Evolutionary conservation across 352 stramenopile genomes (phyloP).

Genomic region (Globisporangium nagaii): DNA sequence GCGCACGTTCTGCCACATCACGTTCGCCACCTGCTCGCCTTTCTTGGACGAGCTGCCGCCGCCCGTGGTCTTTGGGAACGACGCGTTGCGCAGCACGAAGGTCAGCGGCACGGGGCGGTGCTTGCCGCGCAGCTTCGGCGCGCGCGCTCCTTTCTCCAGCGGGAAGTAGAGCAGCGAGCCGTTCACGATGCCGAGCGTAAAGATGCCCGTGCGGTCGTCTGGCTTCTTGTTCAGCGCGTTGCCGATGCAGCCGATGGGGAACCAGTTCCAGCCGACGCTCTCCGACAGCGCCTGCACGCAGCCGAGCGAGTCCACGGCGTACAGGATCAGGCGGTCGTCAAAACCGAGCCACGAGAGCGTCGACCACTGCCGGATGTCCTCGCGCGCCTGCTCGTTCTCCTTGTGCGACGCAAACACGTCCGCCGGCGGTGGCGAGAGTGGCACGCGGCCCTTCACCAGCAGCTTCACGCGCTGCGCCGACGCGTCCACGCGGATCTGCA

Average conservation of each 20-base stretch:
- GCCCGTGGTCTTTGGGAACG: slow-evolving; percentile 41
- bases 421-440: slow-evolving; percentile 45
- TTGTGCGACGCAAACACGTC: slow-evolving; percentile 73
- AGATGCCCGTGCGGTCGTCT: slow-evolving; percentile 47
- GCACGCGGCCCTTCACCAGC: slow-evolving; percentile 41
- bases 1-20: slow-evolving; percentile 69
- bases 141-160: slow-evolving; percentile 35
- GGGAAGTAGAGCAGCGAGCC: slow-evolving; percentile 74
- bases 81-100: slow-evolving; percentile 45
- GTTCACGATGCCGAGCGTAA: slow-evolving; percentile 65
- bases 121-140: slow-evolving; percentile 52
- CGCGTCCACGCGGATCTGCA: slow-evolving; percentile 35
- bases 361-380: slow-evolving; percentile 43
- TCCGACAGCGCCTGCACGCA: slow-evolving; percentile 53
- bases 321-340: slow-evolving; percentile 66
- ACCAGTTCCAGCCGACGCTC: slow-evolving; percentile 60
- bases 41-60: slow-evolving; percentile 23
- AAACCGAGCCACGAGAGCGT: slow-evolving; percentile 74
- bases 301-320: slow-evolving; percentile 63
- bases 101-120: slow-evolving; percentile 71
- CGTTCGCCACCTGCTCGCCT: slow-evolving; percentile 20
- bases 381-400: slow-evolving; percentile 40
- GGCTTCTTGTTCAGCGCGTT: slow-evolving; percentile 58
- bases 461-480: slow-evolving; percentile 38
- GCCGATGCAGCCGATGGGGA: slow-evolving; percentile 63